These are phyloP conservation scores for Termitomyces eurrhizus DNA, from an alignment of 768 basidiomycete genomes.

Conservation along the genomic window DNA sequence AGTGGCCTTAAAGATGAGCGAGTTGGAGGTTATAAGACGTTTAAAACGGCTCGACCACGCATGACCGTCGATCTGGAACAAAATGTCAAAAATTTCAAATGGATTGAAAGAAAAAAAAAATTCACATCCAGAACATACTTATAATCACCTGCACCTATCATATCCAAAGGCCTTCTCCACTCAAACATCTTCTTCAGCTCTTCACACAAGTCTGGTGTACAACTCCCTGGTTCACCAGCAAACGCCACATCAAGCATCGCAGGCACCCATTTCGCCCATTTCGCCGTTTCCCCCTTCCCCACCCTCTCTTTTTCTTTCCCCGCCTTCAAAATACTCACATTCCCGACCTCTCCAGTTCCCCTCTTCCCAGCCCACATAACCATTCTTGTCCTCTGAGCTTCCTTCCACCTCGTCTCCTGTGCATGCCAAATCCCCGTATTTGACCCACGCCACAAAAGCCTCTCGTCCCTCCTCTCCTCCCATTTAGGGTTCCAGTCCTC, in stretches of 20 bases:
- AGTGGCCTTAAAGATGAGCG: conserved; percentile 60
- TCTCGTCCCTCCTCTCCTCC: conserved; percentile 52
- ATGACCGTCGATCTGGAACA: conserved; percentile 45
- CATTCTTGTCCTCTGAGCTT: conserved; percentile 41
- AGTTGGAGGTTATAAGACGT: conserved; percentile 53
- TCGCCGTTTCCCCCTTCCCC: conserved; percentile 25
- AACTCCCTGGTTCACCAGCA: conserved; percentile 25
- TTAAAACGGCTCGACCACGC: conserved; percentile 66
- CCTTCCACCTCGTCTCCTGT: conserved; percentile 35
- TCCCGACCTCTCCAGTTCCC: conserved; percentile 22
- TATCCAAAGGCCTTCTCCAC: conserved; percentile 36
- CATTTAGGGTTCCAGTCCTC: conserved; percentile 48
- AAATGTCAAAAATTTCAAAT: neutral
- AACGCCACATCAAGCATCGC: conserved; percentile 57
- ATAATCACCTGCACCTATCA: conserved; percentile 42
- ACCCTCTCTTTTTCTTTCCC: conserved; percentile 22
- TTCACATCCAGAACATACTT: conserved; percentile 58
- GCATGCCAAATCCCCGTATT: conserved; percentile 62
- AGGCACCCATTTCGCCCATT: conserved; percentile 31
- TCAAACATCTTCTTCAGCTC: conserved; percentile 42
- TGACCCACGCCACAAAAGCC: conserved; percentile 67
- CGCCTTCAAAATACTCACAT: conserved; percentile 31
- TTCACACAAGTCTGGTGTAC: conserved; percentile 30
- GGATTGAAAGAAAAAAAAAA: conserved; percentile 13
- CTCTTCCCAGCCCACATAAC: conserved; percentile 25